Conservation (phyloP, 345 rosid genomes). For the Schrenkiella parvula region DNA sequence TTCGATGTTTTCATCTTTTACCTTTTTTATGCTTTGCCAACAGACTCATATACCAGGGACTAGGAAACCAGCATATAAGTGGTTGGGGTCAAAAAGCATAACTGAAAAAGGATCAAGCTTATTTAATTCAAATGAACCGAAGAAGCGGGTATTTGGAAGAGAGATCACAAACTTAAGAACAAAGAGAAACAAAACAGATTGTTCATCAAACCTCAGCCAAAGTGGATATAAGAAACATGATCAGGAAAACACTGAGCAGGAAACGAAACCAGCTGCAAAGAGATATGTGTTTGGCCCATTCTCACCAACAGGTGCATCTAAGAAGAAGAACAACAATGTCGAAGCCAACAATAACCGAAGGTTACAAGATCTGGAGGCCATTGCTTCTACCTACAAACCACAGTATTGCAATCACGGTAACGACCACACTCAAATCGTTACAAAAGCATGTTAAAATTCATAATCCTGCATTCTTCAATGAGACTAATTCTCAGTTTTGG, state of each 20-base stretch:
- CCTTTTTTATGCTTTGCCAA: background rate
- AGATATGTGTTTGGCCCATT: conserved; percentile 69
- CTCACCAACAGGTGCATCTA: conserved; percentile 39
- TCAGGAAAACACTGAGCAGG: conserved; percentile 33
- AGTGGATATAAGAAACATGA: conserved; percentile 7
- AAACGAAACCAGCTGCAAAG: conserved; percentile 29
- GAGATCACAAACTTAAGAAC: conserved; percentile 53
- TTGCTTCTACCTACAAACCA: conserved; percentile 56
- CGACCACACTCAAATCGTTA: background rate
- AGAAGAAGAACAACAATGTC: conserved; percentile 14
- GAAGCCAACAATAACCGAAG: conserved; percentile 29
- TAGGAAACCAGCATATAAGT: conserved; percentile 73
- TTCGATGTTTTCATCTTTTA: background rate
- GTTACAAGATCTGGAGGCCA: conserved; percentile 48
- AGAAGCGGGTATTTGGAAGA: conserved; percentile 60
- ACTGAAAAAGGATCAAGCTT: conserved; percentile 19
- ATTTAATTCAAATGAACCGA: conserved; percentile 33
- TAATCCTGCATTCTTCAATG: background rate
- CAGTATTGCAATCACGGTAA: conserved; percentile 68
- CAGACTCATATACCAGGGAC: conserved; percentile 73
- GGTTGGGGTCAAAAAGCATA: conserved; percentile 64
- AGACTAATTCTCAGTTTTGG: too few relatives aligned
- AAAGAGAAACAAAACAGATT: conserved; percentile 47
- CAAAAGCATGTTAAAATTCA: background rate
- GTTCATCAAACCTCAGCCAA: conserved; percentile 28